Percentiles rank a stretch among this genome's conserved stretches.
Conservation (phyloP, 2,329 filamentous ascomycete genomes). For the Exophiala sp. region DNA sequence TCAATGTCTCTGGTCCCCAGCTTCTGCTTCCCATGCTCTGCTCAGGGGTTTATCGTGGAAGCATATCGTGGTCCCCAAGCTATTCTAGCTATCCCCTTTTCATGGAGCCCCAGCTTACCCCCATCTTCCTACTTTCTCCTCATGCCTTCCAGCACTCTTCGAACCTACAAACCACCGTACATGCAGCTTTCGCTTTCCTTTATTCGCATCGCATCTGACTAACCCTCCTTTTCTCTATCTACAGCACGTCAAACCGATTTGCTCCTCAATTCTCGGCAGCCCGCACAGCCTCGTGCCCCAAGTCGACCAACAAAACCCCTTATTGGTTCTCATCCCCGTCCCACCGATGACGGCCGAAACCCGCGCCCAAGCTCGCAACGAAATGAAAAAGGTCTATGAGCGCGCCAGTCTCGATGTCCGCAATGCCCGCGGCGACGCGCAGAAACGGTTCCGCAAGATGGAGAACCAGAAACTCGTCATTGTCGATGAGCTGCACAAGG, state of each 20-base stretch:
- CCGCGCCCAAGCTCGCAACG: conserved; percentile 37
- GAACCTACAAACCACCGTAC: no score
- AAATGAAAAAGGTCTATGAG: conserved; percentile 41
- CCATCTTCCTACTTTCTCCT: no score
- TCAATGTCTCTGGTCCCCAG: no score
- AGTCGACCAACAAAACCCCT: conserved; percentile 39
- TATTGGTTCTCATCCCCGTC: conserved; percentile 43
- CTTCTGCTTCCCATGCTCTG: no score
- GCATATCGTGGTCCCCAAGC: no score
- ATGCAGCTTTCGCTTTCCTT: neutral
- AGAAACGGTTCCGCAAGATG: conserved; percentile 43
- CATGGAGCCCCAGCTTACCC: no score
- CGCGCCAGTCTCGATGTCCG: conserved; percentile 37
- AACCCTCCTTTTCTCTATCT: neutral
- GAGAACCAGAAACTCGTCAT: conserved; percentile 40
- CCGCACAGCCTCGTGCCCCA: conserved; percentile 41
- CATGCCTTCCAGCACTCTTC: no score
- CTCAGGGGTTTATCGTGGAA: no score
- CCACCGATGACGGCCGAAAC: conserved; percentile 45
- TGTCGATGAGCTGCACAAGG: conserved; percentile 43
- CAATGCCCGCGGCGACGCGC: conserved; percentile 40
- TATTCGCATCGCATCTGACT: neutral
- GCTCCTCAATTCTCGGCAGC: conserved; percentile 39
- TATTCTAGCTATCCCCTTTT: no score
- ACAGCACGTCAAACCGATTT: conserved; percentile 43